Percentiles rank a stretch among this genome's conserved stretches.
phyloP scores from a whole-genome alignment of 2,329 filamentous ascomycete genomes.

The Alternaria sp. region DNA sequence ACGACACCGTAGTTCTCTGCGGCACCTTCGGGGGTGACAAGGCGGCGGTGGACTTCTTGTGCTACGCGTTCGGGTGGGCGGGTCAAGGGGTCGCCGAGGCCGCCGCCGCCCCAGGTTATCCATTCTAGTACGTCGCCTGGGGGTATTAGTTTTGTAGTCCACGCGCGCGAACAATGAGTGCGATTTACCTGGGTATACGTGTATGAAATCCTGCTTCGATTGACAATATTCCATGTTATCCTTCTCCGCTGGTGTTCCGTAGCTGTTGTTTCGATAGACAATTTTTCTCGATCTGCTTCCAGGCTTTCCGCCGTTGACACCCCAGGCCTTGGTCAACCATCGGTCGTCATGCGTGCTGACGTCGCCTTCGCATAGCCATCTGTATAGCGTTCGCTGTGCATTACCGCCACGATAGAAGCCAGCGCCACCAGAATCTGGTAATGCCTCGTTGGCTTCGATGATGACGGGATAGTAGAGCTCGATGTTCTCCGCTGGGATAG shows the following conservation, averaged over 20 bases:
- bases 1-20: conserved; percentile 55
- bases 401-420: conserved; percentile 58
- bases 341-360: conserved; percentile 58
- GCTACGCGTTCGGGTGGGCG: conserved; percentile 54
- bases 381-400: conserved; percentile 56
- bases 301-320: conserved; percentile 55
- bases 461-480: conserved; percentile 57
- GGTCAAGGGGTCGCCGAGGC: conserved; percentile 55
- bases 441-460: conserved; percentile 57
- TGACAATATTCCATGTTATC: conserved; percentile 48
- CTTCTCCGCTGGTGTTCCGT: conserved; percentile 39
- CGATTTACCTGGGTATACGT: conserved; percentile 48
- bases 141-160: not conserved
- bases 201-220: conserved; percentile 58
- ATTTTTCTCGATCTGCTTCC: conserved; percentile 53
- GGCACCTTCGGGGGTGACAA: conserved; percentile 54
- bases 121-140: conserved; percentile 57
- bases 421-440: conserved; percentile 57
- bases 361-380: conserved; percentile 55
- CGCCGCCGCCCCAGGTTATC: conserved; percentile 59
- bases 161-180: not conserved
- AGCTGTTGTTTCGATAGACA: conserved; percentile 51
- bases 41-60: conserved; percentile 53
- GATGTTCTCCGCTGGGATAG: conserved; percentile 57
- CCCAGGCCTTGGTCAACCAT: conserved; percentile 59